phyloP scores from a whole-genome alignment of 805 yeast species.

The Lachancea quebecensis region DNA sequence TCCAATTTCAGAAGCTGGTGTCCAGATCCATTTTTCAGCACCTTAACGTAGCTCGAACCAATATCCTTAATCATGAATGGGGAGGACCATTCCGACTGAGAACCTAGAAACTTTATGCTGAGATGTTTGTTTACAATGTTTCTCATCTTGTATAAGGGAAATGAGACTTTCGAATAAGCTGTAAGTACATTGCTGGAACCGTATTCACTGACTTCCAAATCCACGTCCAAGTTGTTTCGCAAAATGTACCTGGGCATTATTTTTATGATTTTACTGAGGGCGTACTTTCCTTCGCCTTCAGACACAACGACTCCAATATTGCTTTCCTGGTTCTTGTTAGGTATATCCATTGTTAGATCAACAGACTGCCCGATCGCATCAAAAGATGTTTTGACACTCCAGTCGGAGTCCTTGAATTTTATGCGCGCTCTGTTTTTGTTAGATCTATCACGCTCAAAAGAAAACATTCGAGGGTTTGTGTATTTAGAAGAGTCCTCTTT shows the following conservation, averaged over 20 bases:
- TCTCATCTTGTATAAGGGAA: slow-evolving; percentile 60
- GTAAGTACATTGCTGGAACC: slow-evolving; percentile 50
- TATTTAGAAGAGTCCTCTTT: slow-evolving; percentile 27
- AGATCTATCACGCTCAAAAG: slow-evolving; percentile 57
- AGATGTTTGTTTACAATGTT: slow-evolving; percentile 50
- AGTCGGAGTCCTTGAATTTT: slow-evolving; percentile 58
- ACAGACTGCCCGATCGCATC: slow-evolving; percentile 84
- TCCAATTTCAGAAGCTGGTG: slow-evolving; percentile 68
- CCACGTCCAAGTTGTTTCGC: slow-evolving; percentile 50
- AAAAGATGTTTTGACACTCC: slow-evolving; percentile 71
- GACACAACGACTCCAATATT: slow-evolving; percentile 66
- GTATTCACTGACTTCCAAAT: slow-evolving; percentile 56
- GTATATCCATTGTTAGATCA: slow-evolving; percentile 46
- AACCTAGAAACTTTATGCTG: slow-evolving; percentile 49
- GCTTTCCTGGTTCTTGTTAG: slow-evolving; percentile 51
- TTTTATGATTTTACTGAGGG: slow-evolving; percentile 67
- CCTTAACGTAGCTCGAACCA: slow-evolving; percentile 73
- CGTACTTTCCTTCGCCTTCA: slow-evolving; percentile 84
- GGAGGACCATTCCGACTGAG: slow-evolving; percentile 69
- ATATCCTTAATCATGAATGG: slow-evolving; percentile 80
- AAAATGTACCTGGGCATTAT: slow-evolving; percentile 78
- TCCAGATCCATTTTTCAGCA: slow-evolving; percentile 54
- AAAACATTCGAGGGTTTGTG: slow-evolving; percentile 70
- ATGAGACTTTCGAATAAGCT: slow-evolving; percentile 41
- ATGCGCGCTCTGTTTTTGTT: slow-evolving; percentile 61